Evolutionary conservation across 2,329 filamentous ascomycete species (phyloP).

Genomic region (Aspergillus carbonarius): DNA sequence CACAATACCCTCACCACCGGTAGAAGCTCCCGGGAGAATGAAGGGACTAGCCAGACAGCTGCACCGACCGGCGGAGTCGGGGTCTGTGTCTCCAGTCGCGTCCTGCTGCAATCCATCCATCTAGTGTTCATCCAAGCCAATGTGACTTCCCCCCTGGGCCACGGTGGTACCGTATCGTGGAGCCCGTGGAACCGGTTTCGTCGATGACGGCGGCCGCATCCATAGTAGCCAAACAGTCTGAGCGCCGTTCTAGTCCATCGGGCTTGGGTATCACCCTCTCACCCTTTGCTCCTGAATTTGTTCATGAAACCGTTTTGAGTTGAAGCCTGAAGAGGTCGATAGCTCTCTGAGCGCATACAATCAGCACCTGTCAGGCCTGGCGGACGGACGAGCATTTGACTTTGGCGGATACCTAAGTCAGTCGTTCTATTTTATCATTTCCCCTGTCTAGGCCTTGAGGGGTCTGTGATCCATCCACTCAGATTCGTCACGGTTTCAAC

Average conservation of each 20-base stretch:
- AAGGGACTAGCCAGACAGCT: neutral
- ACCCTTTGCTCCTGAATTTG: neutral
- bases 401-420: neutral
- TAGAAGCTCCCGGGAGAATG: neutral
- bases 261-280: conserved; percentile 16
- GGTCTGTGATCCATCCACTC: conserved; percentile 1
- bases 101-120: neutral
- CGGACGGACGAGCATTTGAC: neutral
- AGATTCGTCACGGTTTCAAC: neutral
- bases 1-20: neutral
- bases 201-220: conserved; percentile 15
- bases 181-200: conserved; percentile 23
- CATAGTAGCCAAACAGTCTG: conserved; percentile 15
- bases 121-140: neutral
- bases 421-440: conserved; percentile 11
- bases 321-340: conserved; percentile 3
- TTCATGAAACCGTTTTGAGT: conserved; percentile 7
- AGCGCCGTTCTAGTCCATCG: conserved; percentile 11
- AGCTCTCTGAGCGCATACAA: neutral
- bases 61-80: neutral
- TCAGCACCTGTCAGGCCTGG: neutral
- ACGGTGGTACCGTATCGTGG: conserved; percentile 25
- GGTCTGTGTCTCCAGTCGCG: neutral
- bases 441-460: neutral
- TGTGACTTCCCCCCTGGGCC: conserved; percentile 13